A percentile compares a stretch with the other conserved stretches of the same genome.
Conservation (phyloP, 2,329 filamentous ascomycete genomes). For the Domatiomyces globalis region DNA sequence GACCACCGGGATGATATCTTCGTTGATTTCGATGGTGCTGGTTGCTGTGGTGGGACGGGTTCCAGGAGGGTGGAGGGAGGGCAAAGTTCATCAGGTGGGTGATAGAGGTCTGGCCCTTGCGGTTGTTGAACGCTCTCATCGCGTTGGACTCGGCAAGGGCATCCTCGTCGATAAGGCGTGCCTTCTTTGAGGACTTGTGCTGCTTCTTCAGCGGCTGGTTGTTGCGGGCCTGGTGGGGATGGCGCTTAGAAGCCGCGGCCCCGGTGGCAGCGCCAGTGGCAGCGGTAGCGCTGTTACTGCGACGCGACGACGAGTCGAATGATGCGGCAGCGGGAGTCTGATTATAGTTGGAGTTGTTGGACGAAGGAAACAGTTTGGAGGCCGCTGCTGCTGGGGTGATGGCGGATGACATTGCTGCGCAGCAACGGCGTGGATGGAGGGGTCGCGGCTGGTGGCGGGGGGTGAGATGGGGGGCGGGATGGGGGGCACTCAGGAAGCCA, state of each 20-base stretch:
- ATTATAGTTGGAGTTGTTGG: slow-evolving; percentile 10
- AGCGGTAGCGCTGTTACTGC: too few relatives aligned
- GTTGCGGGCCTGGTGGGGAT: slow-evolving; percentile 42
- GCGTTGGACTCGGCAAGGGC: slow-evolving; percentile 62
- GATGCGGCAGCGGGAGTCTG: slow-evolving; percentile 9
- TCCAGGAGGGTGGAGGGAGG: slow-evolving; percentile 53
- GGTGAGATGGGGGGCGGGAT: too few relatives aligned
- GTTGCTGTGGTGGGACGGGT: slow-evolving; percentile 38
- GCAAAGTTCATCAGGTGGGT: slow-evolving; percentile 92
- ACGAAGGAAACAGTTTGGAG: slow-evolving; percentile 11
- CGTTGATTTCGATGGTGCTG: slow-evolving; percentile 47
- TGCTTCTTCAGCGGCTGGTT: slow-evolving; percentile 64
- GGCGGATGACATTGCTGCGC: slow-evolving; percentile 16
- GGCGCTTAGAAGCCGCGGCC: slow-evolving; percentile 26
- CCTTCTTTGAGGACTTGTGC: slow-evolving; percentile 67
- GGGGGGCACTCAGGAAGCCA: slow-evolving; percentile 11
- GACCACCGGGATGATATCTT: slow-evolving; percentile 65
- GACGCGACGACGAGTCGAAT: slow-evolving; percentile 20
- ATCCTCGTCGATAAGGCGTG: slow-evolving; percentile 67
- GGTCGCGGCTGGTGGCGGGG: slow-evolving; percentile 1
- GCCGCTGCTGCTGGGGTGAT: slow-evolving; percentile 9
- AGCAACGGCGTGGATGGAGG: slow-evolving; percentile 1
- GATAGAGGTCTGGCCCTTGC: slow-evolving; percentile 90
- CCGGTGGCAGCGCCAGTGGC: slow-evolving; percentile 29
- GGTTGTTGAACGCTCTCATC: slow-evolving; percentile 51